These are phyloP conservation scores for Ganoderma boninense DNA, from an alignment of 1,284 basidiomycete genomes.

Conservation along the genomic window DNA sequence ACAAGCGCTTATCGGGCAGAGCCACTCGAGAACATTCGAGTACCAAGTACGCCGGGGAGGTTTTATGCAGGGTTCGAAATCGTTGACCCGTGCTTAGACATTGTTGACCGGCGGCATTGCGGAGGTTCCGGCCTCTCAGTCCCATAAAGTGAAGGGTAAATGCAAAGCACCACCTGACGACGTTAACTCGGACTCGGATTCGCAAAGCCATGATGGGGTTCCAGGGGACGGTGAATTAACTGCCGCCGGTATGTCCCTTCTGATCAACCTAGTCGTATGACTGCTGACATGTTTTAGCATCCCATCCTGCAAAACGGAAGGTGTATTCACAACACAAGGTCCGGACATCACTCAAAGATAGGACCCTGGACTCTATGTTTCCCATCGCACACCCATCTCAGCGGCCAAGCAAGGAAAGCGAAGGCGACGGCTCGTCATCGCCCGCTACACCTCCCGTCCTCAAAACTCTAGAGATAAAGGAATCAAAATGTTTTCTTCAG, in stretches of 20 bases:
- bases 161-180: constrained; percentile 45
- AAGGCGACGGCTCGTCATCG: constrained; percentile 11
- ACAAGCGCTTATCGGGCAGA: constrained; percentile 70
- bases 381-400: constrained; percentile 64
- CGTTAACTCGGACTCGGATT: constrained; percentile 42
- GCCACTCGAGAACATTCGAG: constrained; percentile 78
- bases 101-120: constrained; percentile 63
- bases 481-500: constrained; percentile 83
- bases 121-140: constrained; percentile 47
- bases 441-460: constrained; percentile 18
- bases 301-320: constrained; percentile 42
- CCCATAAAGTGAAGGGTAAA: constrained; percentile 57
- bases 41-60: constrained; percentile 71
- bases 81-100: constrained; percentile 52
- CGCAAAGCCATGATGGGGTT: not conserved
- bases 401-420: constrained; percentile 22
- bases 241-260: not conserved
- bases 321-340: constrained; percentile 90
- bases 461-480: constrained; percentile 67
- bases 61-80: too few species aligned
- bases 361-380: constrained; percentile 96
- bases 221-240: constrained; percentile 6
- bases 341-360: constrained; percentile 86
- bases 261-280: too few species aligned
- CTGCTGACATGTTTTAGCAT: constrained; percentile 4